Conservation (phyloP, 225 moss, liverwort and hornwort genomes). For the Anthoceros angustus region DNA sequence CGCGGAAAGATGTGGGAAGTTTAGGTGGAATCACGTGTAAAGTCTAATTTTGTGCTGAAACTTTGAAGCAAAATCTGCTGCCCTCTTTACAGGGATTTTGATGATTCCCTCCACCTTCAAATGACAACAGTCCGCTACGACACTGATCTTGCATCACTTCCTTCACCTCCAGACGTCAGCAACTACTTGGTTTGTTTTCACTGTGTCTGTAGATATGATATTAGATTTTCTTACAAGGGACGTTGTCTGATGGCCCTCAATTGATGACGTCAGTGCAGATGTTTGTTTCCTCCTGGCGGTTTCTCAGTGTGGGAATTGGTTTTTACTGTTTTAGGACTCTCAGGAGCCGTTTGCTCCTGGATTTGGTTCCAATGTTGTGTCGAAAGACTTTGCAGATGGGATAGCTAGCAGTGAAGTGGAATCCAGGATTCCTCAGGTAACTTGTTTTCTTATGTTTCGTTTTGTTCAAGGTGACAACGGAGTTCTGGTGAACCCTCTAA, state of each 20-base stretch:
- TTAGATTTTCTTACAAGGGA: background rate
- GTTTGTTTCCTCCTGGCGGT: too few relatives aligned
- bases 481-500: slow-evolving; percentile 5
- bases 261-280: background rate
- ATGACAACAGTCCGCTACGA: slow-evolving; percentile 75
- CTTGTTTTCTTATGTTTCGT: slow-evolving; percentile 7
- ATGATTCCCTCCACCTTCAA: slow-evolving; percentile 66
- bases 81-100: slow-evolving; percentile 49
- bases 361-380: slow-evolving; percentile 25
- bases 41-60: background rate
- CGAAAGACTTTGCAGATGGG: slow-evolving; percentile 38
- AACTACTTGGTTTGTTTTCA: slow-evolving; percentile 69
- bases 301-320: background rate
- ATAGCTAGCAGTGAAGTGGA: slow-evolving; percentile 47
- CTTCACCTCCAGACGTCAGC: slow-evolving; percentile 81
- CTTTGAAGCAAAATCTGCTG: slow-evolving; percentile 8
- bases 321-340: slow-evolving; percentile 16
- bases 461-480: background rate
- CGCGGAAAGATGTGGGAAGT: background rate
- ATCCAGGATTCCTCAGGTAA: slow-evolving; percentile 31
- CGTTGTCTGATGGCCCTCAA: background rate
- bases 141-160: slow-evolving; percentile 53
- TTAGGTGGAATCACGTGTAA: background rate
- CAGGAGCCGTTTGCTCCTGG: slow-evolving; percentile 27
- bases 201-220: slow-evolving; percentile 7